phyloP scores from a whole-genome alignment of 176 grass and related monocot species.

The Microstegium vimineum region DNA sequence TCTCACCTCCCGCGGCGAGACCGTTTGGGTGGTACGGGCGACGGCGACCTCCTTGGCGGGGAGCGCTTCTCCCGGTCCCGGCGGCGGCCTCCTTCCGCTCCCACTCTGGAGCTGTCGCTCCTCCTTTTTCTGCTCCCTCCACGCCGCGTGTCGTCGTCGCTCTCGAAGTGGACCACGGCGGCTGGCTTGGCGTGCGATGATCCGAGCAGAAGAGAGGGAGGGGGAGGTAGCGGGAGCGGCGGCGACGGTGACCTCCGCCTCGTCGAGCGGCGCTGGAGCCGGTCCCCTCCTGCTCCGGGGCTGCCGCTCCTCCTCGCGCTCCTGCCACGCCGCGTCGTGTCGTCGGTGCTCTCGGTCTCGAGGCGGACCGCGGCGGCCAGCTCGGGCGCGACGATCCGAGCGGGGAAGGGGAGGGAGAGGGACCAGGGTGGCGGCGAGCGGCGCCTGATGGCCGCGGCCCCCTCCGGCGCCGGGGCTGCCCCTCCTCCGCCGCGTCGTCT shows the following conservation, averaged over 20 bases:
- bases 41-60: slow-evolving; percentile 38
- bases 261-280: no score
- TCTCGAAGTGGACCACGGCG: background rate
- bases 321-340: no score
- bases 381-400: no score
- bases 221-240: background rate
- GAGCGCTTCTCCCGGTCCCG: slow-evolving; percentile 32
- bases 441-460: no score
- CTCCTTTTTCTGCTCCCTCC: background rate
- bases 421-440: no score
- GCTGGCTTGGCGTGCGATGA: background rate
- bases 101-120: slow-evolving; percentile 19
- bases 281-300: no score
- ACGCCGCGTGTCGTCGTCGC: background rate
- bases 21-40: slow-evolving; percentile 46
- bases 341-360: no score
- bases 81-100: background rate
- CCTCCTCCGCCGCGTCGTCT: background rate
- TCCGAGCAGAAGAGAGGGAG: background rate
- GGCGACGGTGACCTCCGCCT: no score
- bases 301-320: no score
- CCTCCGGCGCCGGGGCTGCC: no score
- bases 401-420: no score
- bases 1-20: slow-evolving; percentile 38
- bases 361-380: no score